Conservation (phyloP, 2,329 filamentous ascomycete species). For the Fusarium palustre region DNA sequence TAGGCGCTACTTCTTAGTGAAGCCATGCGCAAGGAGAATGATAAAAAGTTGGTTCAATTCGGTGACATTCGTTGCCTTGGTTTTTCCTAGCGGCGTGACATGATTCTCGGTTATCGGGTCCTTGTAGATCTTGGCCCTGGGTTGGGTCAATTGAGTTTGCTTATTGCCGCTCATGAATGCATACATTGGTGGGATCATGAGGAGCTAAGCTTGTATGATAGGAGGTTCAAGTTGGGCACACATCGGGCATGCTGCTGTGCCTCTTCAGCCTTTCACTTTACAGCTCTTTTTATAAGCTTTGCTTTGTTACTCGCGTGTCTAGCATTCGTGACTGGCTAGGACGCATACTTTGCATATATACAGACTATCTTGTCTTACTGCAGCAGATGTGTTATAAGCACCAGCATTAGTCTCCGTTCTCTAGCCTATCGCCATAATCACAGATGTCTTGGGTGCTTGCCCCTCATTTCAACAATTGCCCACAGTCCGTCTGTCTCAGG, state of each 20-base stretch:
- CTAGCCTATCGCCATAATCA: constrained; percentile 34
- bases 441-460: constrained; percentile 17
- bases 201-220: constrained; percentile 8
- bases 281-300: constrained; percentile 6
- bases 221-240: constrained; percentile 35
- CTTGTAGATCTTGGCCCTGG: constrained; percentile 25
- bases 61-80: constrained; percentile 4
- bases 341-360: constrained; percentile 3
- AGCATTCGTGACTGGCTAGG: constrained; percentile 17
- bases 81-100: constrained; percentile 20
- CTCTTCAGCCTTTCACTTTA: constrained; percentile 5
- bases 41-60: constrained; percentile 45
- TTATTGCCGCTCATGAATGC: constrained; percentile 27
- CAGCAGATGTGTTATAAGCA: constrained; percentile 36
- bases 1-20: constrained; percentile 41
- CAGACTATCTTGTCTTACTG: constrained; percentile 35
- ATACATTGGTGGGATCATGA: constrained; percentile 15
- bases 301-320: constrained; percentile 31
- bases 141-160: constrained; percentile 6
- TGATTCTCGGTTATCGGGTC: constrained; percentile 34
- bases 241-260: constrained; percentile 40
- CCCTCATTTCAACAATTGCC: constrained; percentile 32
- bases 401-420: constrained; percentile 28
- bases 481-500: constrained; percentile 12
- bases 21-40: constrained; percentile 39